Evolutionary conservation across 306 rosid genomes (phyloP).

Genomic region (Quercus cerris): DNA sequence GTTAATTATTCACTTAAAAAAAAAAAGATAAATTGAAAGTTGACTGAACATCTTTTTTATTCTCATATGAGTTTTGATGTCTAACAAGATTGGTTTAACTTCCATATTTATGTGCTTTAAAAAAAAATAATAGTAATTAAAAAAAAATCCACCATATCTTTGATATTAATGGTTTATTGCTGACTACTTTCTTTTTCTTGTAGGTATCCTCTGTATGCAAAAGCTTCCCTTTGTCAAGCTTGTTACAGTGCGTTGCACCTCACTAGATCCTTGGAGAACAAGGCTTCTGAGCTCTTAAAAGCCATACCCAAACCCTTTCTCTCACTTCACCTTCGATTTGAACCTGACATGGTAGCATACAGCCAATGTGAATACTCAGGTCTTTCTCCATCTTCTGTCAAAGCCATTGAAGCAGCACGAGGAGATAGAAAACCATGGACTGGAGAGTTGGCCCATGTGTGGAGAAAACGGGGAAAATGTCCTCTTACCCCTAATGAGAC

Average conservation of each 20-base stretch:
- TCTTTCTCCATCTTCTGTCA: conserved; percentile 1
- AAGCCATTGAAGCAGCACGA: conserved; percentile 66
- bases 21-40: no score
- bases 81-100: neutral
- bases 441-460: conserved; percentile 60
- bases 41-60: no score
- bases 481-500: conserved; percentile 89
- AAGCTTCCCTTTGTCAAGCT: conserved; percentile 89
- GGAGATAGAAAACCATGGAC: conserved; percentile 90
- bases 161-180: neutral
- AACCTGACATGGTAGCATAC: conserved; percentile 53
- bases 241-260: conserved; percentile 89
- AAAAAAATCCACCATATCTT: neutral
- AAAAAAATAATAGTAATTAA: neutral
- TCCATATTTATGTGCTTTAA: neutral
- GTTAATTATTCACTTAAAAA: no score
- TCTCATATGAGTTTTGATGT: neutral
- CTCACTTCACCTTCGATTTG: conserved; percentile 89
- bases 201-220: conserved; percentile 83
- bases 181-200: conserved; percentile 1
- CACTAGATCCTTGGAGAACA: conserved; percentile 63
- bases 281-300: conserved; percentile 78
- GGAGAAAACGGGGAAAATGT: conserved; percentile 92
- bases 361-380: no score
- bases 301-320: conserved; percentile 90